phyloP scores from a whole-genome alignment of 768 basidiomycete species.

The Tricholomella constricta region DNA sequence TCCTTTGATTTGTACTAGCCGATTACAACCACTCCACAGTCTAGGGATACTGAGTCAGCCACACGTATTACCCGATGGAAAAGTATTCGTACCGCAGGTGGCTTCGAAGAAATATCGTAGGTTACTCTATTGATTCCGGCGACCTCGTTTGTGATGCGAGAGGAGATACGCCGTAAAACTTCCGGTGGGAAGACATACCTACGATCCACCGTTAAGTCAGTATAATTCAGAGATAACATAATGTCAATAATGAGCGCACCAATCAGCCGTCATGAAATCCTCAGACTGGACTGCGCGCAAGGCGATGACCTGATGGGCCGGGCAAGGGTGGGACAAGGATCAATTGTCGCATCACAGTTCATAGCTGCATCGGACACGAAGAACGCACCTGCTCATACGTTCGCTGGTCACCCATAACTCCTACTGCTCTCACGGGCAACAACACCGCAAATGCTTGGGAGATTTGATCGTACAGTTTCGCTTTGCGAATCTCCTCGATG shows the following conservation, averaged over 20 bases:
- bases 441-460: slow-evolving; percentile 97
- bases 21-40: slow-evolving; percentile 52
- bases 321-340: slow-evolving; percentile 8
- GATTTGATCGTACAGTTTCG: slow-evolving; percentile 90
- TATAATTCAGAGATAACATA: slow-evolving; percentile 2
- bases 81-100: slow-evolving; percentile 71
- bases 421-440: slow-evolving; percentile 93
- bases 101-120: slow-evolving; percentile 96
- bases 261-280: slow-evolving; percentile 99
- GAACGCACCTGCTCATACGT: slow-evolving; percentile 87
- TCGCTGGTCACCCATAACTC: slow-evolving; percentile 95
- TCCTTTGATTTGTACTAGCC: not conserved
- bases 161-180: slow-evolving; percentile 88
- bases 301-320: slow-evolving; percentile 71
- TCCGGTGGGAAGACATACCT: slow-evolving; percentile 97
- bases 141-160: slow-evolving; percentile 97
- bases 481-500: slow-evolving; percentile 96
- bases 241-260: slow-evolving; percentile 49
- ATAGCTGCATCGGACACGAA: not conserved
- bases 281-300: slow-evolving; percentile 96
- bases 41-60: slow-evolving; percentile 26
- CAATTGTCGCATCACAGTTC: slow-evolving; percentile 1
- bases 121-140: slow-evolving; percentile 95
- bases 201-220: slow-evolving; percentile 23
- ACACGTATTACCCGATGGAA: slow-evolving; percentile 4